These are phyloP conservation scores for Aspergillus campestris DNA, from an alignment of 495 filamentous ascomycete genomes.

Conservation along the genomic window DNA sequence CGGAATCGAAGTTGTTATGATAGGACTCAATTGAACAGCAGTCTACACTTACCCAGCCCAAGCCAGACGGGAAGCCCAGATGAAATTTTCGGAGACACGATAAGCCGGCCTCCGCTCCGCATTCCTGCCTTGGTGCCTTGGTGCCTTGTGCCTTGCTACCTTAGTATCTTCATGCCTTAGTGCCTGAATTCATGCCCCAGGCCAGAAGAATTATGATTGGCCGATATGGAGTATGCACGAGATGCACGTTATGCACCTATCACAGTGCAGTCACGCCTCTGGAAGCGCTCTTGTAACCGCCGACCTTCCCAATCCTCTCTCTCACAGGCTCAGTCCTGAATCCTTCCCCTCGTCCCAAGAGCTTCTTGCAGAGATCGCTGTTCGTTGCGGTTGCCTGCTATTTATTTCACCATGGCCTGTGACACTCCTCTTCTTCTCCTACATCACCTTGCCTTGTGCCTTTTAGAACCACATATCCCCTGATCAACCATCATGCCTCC, in stretches of 20 bases:
- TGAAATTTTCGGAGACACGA: slow-evolving; percentile 41
- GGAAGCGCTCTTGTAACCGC: slow-evolving; percentile 17
- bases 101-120: slow-evolving; percentile 10
- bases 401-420: slow-evolving; percentile 1
- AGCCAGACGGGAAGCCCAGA: slow-evolving; percentile 19
- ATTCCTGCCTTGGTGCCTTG: not conserved
- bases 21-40: not conserved
- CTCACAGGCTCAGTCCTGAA: slow-evolving; percentile 3
- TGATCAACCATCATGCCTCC: slow-evolving; percentile 54
- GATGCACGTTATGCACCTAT: slow-evolving; percentile 3
- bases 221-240: not conserved
- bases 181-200: not conserved
- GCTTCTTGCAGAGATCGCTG: no score
- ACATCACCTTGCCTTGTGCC: not conserved
- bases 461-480: not conserved
- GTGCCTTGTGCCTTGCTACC: not conserved
- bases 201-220: not conserved
- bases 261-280: slow-evolving; percentile 7
- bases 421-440: not conserved
- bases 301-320: slow-evolving; percentile 11
- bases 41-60: not conserved
- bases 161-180: not conserved
- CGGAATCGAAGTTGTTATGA: not conserved
- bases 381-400: not conserved
- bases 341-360: slow-evolving; percentile 1